Evolutionary conservation across 1,284 basidiomycete species (phyloP).

Genomic region (Bjerkandera adusta): DNA sequence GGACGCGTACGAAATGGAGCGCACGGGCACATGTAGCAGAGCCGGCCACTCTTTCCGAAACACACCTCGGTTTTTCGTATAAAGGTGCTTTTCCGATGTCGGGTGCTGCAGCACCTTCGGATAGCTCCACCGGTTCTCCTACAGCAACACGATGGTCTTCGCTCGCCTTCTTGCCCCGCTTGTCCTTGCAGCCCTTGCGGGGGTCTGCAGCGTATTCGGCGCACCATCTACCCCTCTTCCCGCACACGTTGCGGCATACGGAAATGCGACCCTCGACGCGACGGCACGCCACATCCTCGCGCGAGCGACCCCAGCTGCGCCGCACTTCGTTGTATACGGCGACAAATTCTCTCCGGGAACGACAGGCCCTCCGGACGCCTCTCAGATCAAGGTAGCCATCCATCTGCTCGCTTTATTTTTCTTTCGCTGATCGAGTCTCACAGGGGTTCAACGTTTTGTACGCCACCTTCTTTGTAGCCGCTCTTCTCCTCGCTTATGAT

Average conservation of each 20-base stretch:
- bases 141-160: conserved; percentile 2
- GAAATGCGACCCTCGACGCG: conserved; percentile 12
- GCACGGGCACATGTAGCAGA: background rate
- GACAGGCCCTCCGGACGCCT: conserved; percentile 35
- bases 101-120: too few relatives aligned
- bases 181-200: conserved; percentile 10
- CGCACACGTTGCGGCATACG: too few relatives aligned
- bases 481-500: background rate
- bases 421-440: too few relatives aligned
- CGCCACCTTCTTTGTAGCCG: conserved; percentile 15
- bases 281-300: conserved; percentile 21
- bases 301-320: conserved; percentile 31
- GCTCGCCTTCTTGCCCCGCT: background rate
- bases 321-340: conserved; percentile 44
- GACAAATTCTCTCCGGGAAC: conserved; percentile 39
- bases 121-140: too few relatives aligned
- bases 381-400: conserved; percentile 33
- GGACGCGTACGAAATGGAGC: too few relatives aligned
- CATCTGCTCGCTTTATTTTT: background rate
- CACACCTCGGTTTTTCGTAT: too few relatives aligned
- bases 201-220: conserved; percentile 10
- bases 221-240: conserved; percentile 7
- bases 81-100: too few relatives aligned
- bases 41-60: background rate
- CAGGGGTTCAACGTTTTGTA: conserved; percentile 50